Percentiles rank a stretch among this genome's conserved stretches.
Conservation (phyloP, 495 filamentous ascomycete species). For the Trichoderma virens region DNA sequence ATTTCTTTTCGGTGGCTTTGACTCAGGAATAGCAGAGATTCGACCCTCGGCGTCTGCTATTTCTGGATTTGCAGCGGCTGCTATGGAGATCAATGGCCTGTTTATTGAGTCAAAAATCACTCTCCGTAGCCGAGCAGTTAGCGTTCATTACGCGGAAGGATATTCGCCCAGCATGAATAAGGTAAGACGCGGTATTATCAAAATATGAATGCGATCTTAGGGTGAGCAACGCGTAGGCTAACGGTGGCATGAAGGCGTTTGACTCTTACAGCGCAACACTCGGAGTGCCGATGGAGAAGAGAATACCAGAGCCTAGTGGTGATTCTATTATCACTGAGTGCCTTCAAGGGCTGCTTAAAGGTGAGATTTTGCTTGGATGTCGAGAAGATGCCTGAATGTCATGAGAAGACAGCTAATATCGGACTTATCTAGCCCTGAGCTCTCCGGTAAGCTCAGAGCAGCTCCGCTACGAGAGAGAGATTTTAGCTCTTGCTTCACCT, state of each 20-base stretch:
- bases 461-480: neutral
- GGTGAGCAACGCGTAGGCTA: neutral
- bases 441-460: neutral
- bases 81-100: slow-evolving; percentile 6
- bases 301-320: neutral
- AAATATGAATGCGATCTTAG: neutral
- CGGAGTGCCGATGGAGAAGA: neutral
- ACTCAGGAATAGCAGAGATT: neutral
- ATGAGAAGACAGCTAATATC: neutral
- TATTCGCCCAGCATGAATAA: neutral
- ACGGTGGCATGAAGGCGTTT: neutral
- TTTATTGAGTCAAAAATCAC: neutral
- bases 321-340: neutral
- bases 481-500: slow-evolving; percentile 9
- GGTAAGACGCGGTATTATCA: neutral
- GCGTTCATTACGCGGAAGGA: neutral
- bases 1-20: slow-evolving; percentile 9
- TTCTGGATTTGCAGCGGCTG: neutral
- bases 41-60: neutral
- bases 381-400: no score
- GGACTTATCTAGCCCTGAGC: neutral
- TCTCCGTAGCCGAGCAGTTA: neutral
- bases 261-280: neutral
- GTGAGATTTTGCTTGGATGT: neutral
- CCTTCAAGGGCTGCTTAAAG: neutral